phyloP scores from a whole-genome alignment of 1,284 basidiomycete species.

The Athelia sp. region DNA sequence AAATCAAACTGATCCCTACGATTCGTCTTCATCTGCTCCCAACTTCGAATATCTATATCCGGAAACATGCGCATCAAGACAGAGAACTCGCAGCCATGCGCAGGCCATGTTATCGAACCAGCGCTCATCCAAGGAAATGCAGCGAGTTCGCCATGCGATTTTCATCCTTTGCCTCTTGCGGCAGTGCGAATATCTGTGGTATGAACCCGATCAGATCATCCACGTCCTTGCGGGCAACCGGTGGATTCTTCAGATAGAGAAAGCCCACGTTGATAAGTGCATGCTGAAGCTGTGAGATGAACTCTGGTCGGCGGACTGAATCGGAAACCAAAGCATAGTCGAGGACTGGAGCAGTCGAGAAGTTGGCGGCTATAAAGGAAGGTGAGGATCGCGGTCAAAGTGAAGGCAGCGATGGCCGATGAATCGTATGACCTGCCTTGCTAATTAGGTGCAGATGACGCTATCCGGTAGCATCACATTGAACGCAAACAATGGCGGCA shows the following conservation, averaged over 20 bases:
- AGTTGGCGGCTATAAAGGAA: conserved; percentile 23
- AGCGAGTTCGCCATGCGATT: conserved; percentile 58
- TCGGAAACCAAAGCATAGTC: conserved; percentile 44
- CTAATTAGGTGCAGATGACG: too few species aligned
- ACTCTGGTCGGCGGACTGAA: conserved; percentile 33
- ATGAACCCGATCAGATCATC: conserved; percentile 44
- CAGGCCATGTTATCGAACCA: too few species aligned
- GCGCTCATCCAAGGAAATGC: conserved; percentile 50
- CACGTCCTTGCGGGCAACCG: conserved; percentile 37
- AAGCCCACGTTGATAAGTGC: conserved; percentile 68
- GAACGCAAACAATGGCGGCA: too few species aligned
- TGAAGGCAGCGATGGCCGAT: too few species aligned
- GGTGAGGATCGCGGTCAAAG: too few species aligned
- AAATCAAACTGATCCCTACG: conserved; percentile 69
- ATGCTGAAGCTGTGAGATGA: conserved; percentile 53
- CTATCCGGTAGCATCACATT: too few species aligned
- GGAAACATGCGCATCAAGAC: too few species aligned
- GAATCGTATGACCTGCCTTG: too few species aligned
- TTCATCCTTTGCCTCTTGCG: conserved; percentile 52
- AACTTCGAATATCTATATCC: conserved; percentile 40
- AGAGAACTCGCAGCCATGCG: too few species aligned
- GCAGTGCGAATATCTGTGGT: conserved; percentile 57
- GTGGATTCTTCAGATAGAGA: conserved; percentile 57
- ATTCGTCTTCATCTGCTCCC: conserved; percentile 57
- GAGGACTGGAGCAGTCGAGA: conserved; percentile 53